Evolutionary conservation across 176 grass and related monocot species (phyloP).

Genomic region (Calamus simplicifolius): DNA sequence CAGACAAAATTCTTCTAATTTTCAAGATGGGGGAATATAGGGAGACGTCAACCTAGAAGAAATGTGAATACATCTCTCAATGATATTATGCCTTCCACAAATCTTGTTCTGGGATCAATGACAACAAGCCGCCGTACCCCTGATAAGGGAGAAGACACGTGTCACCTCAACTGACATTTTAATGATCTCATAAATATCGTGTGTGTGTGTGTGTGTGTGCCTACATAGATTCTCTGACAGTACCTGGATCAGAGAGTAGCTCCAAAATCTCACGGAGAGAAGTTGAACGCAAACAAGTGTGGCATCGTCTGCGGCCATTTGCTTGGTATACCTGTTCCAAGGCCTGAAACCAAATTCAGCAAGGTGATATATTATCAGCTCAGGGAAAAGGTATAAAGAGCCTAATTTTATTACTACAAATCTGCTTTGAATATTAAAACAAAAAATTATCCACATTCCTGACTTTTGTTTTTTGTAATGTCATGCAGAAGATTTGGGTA

Average conservation of each 20-base stretch:
- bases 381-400: neutral
- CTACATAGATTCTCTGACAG: too few species aligned
- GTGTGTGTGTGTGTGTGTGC: too few species aligned
- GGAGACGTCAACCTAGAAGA: neutral
- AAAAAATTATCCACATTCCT: too few species aligned
- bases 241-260: constrained; percentile 56
- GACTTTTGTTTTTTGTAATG: too few species aligned
- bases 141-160: neutral
- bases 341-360: constrained; percentile 25
- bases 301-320: constrained; percentile 41
- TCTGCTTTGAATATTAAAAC: too few species aligned
- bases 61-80: constrained; percentile 3
- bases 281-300: constrained; percentile 44
- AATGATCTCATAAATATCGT: too few species aligned
- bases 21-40: neutral
- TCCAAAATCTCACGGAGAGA: constrained; percentile 42
- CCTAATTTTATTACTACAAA: too few species aligned
- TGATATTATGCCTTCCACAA: constrained; percentile 4
- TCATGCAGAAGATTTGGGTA: too few species aligned
- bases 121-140: neutral
- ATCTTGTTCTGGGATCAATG: constrained; percentile 1
- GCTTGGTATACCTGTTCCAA: constrained; percentile 53
- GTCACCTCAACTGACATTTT: neutral
- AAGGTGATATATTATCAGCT: constrained; percentile 10
- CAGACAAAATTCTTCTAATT: neutral